A percentile compares a stretch with the other conserved stretches of the same genome.
phyloP scores from a whole-genome alignment of 768 basidiomycete species.

The Pholiota conissans region DNA sequence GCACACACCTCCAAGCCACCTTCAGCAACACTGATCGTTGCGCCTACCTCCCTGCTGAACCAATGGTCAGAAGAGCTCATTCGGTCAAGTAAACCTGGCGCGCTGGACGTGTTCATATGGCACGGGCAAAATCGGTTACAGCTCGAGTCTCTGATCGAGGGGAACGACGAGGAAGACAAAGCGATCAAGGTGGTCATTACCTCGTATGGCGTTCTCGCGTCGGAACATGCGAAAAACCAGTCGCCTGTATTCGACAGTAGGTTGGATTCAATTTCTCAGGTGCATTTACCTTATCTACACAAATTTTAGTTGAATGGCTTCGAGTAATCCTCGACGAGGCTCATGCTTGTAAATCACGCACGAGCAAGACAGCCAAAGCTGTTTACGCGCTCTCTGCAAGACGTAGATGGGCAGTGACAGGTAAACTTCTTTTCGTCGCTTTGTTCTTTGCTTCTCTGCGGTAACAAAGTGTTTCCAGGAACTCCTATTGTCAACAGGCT shows the following conservation, averaged over 20 bases:
- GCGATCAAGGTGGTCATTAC: slow-evolving; percentile 83
- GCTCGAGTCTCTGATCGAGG: slow-evolving; percentile 56
- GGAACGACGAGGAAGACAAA: slow-evolving; percentile 48
- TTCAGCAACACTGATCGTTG: slow-evolving; percentile 84
- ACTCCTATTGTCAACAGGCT: slow-evolving; percentile 95
- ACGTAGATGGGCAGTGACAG: slow-evolving; percentile 90
- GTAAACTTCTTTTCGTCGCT: slow-evolving; percentile 27
- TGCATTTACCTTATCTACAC: not conserved
- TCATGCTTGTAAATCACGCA: slow-evolving; percentile 89
- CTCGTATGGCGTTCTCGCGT: slow-evolving; percentile 88
- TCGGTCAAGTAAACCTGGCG: slow-evolving; percentile 73
- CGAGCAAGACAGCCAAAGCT: slow-evolving; percentile 85
- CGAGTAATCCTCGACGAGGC: slow-evolving; percentile 91
- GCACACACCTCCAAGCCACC: slow-evolving; percentile 29
- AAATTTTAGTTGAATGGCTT: slow-evolving; percentile 68
- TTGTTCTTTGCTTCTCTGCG: not conserved
- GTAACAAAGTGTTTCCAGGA: slow-evolving; percentile 36
- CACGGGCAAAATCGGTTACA: slow-evolving; percentile 87
- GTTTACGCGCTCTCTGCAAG: slow-evolving; percentile 81
- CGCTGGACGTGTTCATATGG: slow-evolving; percentile 73
- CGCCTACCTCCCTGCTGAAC: slow-evolving; percentile 85
- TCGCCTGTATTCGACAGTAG: slow-evolving; percentile 68
- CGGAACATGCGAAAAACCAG: slow-evolving; percentile 80
- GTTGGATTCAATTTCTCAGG: slow-evolving; percentile 19
- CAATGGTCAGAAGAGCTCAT: slow-evolving; percentile 95